Evolutionary conservation across 192 early-diverging fungal species (phyloP).

Genomic region (Ambispora gerdemannii): DNA sequence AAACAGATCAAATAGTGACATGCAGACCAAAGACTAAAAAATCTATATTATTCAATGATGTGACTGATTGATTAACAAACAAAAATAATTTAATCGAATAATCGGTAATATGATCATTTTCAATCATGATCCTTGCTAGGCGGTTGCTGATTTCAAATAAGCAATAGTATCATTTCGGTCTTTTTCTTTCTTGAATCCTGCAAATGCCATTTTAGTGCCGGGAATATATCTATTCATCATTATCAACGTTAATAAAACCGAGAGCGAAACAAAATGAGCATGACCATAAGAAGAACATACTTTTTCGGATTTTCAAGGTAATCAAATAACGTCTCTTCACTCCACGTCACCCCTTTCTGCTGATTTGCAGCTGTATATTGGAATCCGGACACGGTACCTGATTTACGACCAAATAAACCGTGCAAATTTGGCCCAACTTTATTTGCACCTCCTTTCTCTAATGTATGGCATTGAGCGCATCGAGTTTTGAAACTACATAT

Average conservation of each 20-base stretch:
- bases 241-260: not conserved
- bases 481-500: conserved; percentile 94
- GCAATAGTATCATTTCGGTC: conserved; percentile 86
- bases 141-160: conserved; percentile 74
- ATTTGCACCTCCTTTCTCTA: conserved; percentile 82
- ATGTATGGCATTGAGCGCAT: conserved; percentile 97
- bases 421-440: conserved; percentile 97
- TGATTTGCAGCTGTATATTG: conserved; percentile 92
- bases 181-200: conserved; percentile 83
- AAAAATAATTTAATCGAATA: too few relatives aligned
- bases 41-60: too few relatives aligned
- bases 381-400: conserved; percentile 82
- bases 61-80: too few relatives aligned
- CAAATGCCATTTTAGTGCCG: conserved; percentile 98
- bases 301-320: conserved; percentile 99
- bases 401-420: conserved; percentile 88
- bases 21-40: too few relatives aligned
- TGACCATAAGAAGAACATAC: conserved; percentile 40
- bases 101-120: too few relatives aligned
- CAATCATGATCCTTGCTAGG: too few relatives aligned
- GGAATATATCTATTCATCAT: conserved; percentile 60
- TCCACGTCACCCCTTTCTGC: conserved; percentile 82
- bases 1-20: too few relatives aligned
- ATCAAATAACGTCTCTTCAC: conserved; percentile 86
- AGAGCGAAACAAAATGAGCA: not conserved